Conservation (phyloP, 805 yeast genomes). For the Saccharomycopsis sp. region DNA sequence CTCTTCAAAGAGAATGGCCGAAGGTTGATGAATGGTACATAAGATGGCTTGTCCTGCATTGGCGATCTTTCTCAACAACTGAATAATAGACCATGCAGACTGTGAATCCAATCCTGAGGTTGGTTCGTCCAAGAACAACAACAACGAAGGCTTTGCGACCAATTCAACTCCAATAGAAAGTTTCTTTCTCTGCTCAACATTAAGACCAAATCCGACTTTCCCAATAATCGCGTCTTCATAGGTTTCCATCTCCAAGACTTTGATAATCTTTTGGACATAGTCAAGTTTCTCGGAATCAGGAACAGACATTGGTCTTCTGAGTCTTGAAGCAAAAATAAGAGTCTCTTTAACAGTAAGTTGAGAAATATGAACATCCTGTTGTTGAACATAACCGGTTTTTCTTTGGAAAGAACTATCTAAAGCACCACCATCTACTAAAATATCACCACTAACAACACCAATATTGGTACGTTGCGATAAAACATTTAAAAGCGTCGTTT, state of each 20-base stretch:
- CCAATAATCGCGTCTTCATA: constrained; percentile 43
- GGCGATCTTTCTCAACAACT: constrained; percentile 38
- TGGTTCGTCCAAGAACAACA: constrained; percentile 51
- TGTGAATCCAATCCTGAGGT: constrained; percentile 56
- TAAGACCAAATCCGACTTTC: constrained; percentile 43
- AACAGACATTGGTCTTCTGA: constrained; percentile 38
- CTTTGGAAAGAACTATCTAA: constrained; percentile 45
- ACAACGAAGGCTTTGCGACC: constrained; percentile 46
- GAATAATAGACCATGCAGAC: constrained; percentile 47
- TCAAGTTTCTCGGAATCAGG: constrained; percentile 39
- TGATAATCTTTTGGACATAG: constrained; percentile 45
- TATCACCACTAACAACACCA: constrained; percentile 52
- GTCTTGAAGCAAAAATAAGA: constrained; percentile 41
- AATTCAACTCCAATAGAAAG: constrained; percentile 48
- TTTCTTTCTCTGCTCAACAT: constrained; percentile 48
- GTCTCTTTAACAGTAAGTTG: constrained; percentile 48
- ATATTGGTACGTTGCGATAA: constrained; percentile 42
- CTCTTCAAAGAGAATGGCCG: constrained; percentile 42
- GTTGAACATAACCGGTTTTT: constrained; percentile 52
- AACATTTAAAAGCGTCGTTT: constrained; percentile 47
- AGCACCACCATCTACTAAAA: constrained; percentile 47
- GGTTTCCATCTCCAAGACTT: constrained; percentile 41
- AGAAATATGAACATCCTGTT: constrained; percentile 47
- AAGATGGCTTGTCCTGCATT: constrained; percentile 43
- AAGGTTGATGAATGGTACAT: constrained; percentile 52